A percentile compares a stretch with the other conserved stretches of the same genome.
These are phyloP conservation scores for Sugiyamaella smithiae DNA, from an alignment of 805 yeast genomes.

Conservation along the genomic window DNA sequence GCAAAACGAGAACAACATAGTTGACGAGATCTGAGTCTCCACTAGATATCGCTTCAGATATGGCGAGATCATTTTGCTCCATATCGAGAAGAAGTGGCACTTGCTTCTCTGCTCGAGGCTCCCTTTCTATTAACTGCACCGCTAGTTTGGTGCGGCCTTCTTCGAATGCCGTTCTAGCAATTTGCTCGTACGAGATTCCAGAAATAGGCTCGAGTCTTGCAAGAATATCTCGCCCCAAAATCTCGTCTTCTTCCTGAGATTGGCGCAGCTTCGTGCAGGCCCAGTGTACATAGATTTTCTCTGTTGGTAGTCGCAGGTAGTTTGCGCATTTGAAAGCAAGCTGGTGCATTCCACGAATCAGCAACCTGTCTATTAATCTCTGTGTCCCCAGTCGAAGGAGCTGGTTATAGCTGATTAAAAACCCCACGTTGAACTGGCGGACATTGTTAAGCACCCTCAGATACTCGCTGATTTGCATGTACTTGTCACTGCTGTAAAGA, in stretches of 20 bases:
- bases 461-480: constrained; percentile 58
- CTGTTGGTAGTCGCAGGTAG: constrained; percentile 45
- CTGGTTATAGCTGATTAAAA: constrained; percentile 62
- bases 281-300: constrained; percentile 71
- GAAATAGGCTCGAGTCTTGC: constrained; percentile 42
- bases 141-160: constrained; percentile 79
- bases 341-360: constrained; percentile 57
- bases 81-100: constrained; percentile 63
- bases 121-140: constrained; percentile 62
- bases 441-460: constrained; percentile 69
- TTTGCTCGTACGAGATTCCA: constrained; percentile 54
- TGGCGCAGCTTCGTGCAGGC: constrained; percentile 64
- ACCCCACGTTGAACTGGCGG: constrained; percentile 60
- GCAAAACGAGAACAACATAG: constrained; percentile 54
- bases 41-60: constrained; percentile 61
- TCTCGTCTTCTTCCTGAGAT: constrained; percentile 57
- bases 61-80: constrained; percentile 69
- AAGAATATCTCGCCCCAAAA: constrained; percentile 50
- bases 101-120: constrained; percentile 58
- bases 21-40: constrained; percentile 59
- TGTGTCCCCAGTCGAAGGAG: constrained; percentile 52
- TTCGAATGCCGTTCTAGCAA: constrained; percentile 64
- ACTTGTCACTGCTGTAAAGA: constrained; percentile 53
- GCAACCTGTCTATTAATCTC: constrained; percentile 53
- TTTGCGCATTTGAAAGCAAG: constrained; percentile 62